Percentiles rank a stretch among this genome's conserved stretches.
phyloP scores from a whole-genome alignment of 176 grass and related monocot species.

The Neostapfia colusana region DNA sequence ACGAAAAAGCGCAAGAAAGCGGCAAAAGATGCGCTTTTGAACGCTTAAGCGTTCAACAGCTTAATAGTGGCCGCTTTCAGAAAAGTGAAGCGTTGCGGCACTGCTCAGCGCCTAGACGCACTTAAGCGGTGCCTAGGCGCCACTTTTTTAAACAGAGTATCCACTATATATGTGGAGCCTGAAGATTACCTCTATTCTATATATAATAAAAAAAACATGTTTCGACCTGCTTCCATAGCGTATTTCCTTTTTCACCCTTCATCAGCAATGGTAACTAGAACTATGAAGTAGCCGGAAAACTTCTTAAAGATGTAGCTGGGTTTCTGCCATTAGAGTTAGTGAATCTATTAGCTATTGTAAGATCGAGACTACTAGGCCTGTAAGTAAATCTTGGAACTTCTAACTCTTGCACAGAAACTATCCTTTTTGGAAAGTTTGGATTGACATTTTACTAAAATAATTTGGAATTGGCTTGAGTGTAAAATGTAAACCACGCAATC shows the following conservation, averaged over 20 bases:
- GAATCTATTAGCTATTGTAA: neutral
- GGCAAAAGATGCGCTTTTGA: no score
- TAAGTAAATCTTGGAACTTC: constrained; percentile 3
- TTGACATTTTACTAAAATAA: neutral
- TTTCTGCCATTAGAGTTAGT: constrained; percentile 5
- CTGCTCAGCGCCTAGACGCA: no score
- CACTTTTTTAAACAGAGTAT: no score
- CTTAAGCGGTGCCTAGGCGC: no score
- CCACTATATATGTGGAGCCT: neutral
- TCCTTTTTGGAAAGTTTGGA: neutral
- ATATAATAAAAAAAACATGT: neutral
- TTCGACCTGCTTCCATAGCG: neutral
- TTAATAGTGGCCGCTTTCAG: no score
- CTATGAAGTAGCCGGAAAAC: neutral
- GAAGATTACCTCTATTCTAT: neutral
- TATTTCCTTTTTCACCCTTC: neutral
- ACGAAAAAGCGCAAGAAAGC: no score
- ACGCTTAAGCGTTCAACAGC: no score
- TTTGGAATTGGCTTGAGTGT: constrained; percentile 1
- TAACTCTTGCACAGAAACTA: constrained; percentile 17
- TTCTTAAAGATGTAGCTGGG: neutral
- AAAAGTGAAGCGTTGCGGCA: no score
- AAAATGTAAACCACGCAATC: neutral
- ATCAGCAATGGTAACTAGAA: neutral
- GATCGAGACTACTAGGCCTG: neutral